Conservation (phyloP, 2,329 filamentous ascomycete species). For the Tetracladium maxilliforme region DNA sequence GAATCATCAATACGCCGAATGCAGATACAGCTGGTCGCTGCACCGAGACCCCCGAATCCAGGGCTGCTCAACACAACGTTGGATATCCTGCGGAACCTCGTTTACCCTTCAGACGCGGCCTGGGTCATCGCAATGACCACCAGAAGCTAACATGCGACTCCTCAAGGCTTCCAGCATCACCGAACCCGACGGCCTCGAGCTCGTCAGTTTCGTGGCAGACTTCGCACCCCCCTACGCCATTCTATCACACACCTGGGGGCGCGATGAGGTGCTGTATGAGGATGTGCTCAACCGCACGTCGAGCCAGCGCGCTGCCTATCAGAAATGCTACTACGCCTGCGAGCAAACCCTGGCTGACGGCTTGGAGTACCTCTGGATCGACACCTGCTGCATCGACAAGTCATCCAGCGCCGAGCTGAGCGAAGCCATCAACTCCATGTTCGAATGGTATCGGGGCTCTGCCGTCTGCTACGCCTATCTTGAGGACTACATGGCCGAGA, state of each 20-base stretch:
- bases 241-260: conserved; percentile 22
- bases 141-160: too few relatives aligned
- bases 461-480: conserved; percentile 8
- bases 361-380: conserved; percentile 8
- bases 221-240: conserved; percentile 22
- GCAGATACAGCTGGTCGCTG: too few relatives aligned
- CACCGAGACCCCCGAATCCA: too few relatives aligned
- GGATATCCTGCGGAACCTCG: too few relatives aligned
- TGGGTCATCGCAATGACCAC: too few relatives aligned
- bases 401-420: conserved; percentile 6
- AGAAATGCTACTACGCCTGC: conserved; percentile 1
- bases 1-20: too few relatives aligned
- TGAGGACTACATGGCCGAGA: conserved; percentile 2
- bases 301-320: conserved; percentile 1
- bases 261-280: conserved; percentile 17
- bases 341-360: conserved; percentile 5
- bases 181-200: too few relatives aligned
- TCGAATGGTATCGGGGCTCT: conserved; percentile 8
- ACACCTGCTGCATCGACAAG: conserved; percentile 9
- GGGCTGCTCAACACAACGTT: too few relatives aligned
- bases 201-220: too few relatives aligned
- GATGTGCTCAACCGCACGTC: conserved; percentile 5
- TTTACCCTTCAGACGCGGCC: too few relatives aligned
- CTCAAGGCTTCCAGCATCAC: too few relatives aligned
- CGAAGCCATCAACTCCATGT: conserved; percentile 9